Evolutionary conservation across 2,329 filamentous ascomycete genomes (phyloP), one percentile per base, ranked within the genome.

Genomic region (Arthrobotrys musiformis): DNA sequence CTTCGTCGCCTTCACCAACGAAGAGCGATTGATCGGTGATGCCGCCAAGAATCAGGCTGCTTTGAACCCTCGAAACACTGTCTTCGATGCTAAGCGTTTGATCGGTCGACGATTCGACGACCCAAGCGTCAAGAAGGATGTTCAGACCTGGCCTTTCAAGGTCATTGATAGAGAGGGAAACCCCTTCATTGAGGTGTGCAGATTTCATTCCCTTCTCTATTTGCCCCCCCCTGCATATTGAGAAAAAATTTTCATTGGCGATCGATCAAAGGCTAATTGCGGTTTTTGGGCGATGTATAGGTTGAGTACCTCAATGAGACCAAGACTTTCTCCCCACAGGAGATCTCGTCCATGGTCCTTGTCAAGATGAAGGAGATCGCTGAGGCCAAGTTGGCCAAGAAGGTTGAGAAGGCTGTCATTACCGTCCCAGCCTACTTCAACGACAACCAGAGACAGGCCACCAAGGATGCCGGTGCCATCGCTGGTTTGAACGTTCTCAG

Each of bases 341-440:
- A 99, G 87, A 95, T 99, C 86, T 99, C 95, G 79, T 92, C 95
- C 84, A 99, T 99, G 95, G 93, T 99, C 81, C 90, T 99, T 82
- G 91, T 89, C 87, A 99, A 99, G 94, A 97, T 98, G 94, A 97
- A 97, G 90, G 95, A 99, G 87, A 93, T 97, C 85, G 95, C 95
- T 83, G 95, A 99, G 89, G 89, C 89, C 86, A 98, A 99, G 90
- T 90, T 99, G 82, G 95, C 93, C 86, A 97, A 96, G 91, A 97
- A 95, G 88, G 94, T 98, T 83, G 91, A 95, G 87, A 98, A 98
- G 90, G 95, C 95, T 80, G 95, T 99, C 85, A 94, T 99, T 86
- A 99, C 95, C 79, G 95, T 98, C 75, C 95, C 95, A 74, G 95
- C 95, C 84, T 99, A 99, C 90, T 99, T 99, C 93, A 98, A 98